Evolutionary conservation across 495 filamentous ascomycete species (phyloP).

Genomic region (Hyphodiscus hymeniophilus): DNA sequence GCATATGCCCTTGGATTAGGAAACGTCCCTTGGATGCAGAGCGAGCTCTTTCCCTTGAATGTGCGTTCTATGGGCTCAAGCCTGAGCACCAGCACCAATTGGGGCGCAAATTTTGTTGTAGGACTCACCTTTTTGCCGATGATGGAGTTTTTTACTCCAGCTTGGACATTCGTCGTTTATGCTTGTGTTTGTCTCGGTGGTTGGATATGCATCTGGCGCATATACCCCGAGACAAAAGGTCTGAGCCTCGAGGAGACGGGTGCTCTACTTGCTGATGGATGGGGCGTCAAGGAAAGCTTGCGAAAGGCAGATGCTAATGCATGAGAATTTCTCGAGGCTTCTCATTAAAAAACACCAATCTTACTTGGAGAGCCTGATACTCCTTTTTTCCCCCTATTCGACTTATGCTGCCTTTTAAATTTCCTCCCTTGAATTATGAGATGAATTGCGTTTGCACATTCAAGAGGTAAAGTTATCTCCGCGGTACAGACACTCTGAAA

Average conservation of each 20-base stretch:
- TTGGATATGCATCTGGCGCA: conserved; percentile 55
- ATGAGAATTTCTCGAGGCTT: too few species aligned
- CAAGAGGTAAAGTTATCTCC: too few species aligned
- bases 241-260: conserved; percentile 77
- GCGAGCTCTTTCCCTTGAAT: conserved; percentile 78
- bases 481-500: too few species aligned
- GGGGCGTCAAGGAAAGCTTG: conserved; percentile 50
- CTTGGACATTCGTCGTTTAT: conserved; percentile 75
- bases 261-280: conserved; percentile 61
- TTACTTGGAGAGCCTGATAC: too few species aligned
- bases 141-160: conserved; percentile 68
- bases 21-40: conserved; percentile 90
- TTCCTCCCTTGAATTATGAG: too few species aligned
- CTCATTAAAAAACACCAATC: too few species aligned
- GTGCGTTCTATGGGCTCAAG: conserved; percentile 77
- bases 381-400: too few species aligned
- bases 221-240: conserved; percentile 82
- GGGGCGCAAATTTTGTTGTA: conserved; percentile 81
- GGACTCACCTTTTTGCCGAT: conserved; percentile 80
- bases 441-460: too few species aligned
- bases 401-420: too few species aligned
- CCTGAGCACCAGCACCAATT: conserved; percentile 82
- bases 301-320: conserved; percentile 3
- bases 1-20: conserved; percentile 84
- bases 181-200: conserved; percentile 58